These are phyloP conservation scores for Amanita exitialis DNA, from an alignment of 768 basidiomycete genomes.

Conservation along the genomic window DNA sequence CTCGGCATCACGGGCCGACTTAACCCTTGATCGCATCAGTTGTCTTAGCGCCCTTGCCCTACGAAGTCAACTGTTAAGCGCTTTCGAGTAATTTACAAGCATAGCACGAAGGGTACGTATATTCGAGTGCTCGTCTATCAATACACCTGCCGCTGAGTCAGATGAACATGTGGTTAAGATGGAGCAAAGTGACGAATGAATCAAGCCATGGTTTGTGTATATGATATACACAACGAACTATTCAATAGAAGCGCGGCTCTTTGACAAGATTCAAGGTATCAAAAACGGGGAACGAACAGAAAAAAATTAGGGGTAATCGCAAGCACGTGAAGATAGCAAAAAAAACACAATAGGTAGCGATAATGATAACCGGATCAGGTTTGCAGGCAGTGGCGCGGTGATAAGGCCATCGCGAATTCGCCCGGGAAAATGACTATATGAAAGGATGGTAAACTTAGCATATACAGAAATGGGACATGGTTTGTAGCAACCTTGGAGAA, in stretches of 20 bases:
- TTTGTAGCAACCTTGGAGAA: too few species aligned
- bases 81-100: not conserved
- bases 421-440: not conserved
- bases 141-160: not conserved
- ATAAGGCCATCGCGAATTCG: not conserved
- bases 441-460: not conserved
- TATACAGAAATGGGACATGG: not conserved
- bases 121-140: not conserved
- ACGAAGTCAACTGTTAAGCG: too few species aligned
- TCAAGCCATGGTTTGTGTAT: too few species aligned
- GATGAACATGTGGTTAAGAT: not conserved
- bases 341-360: not conserved
- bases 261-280: not conserved
- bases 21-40: too few species aligned
- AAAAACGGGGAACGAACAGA: not conserved
- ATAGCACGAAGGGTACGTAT: not conserved
- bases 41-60: too few species aligned
- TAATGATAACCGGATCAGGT: not conserved
- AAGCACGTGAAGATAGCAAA: not conserved
- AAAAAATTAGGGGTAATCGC: not conserved
- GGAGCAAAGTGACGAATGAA: not conserved
- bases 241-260: not conserved
- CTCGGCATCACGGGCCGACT: too few species aligned
- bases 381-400: not conserved
- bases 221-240: not conserved